Evolutionary conservation across 257 asterid species (phyloP), one percentile per base, ranked within the genome.

Genomic region (Scutellaria minor): DNA sequence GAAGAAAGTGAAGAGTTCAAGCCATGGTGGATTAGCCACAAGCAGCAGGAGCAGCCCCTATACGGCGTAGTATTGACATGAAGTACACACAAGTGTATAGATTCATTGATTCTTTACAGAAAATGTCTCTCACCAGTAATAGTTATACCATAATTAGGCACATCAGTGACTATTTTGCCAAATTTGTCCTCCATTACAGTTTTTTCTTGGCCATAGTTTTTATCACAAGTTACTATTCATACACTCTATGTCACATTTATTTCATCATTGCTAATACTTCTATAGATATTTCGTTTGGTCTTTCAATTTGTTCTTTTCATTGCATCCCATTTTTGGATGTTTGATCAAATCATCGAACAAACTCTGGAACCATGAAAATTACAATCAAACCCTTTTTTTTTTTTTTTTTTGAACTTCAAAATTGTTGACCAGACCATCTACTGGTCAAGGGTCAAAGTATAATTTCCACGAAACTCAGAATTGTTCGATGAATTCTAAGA

Each of bases 21-120:
- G 78, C 77, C 87, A n/a, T 88, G 96, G 95, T 89, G 91, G 97
- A 70, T 62, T 31, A 1, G 88, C 75, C 63, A 79, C 79, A 73
- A 80, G 77, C 68, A 68, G 69, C 50, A 81, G 76, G 81, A 76
- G 47, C 92, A 79, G 40, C 86, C 80, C 7, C 63, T 88, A 45
- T 77, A 85, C 76, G 88, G 88, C 68, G 70, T 86, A 13, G 80
- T 85, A 67, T 87, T 80, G 35, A 66, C 73, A 68, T 77, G 79
- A 68, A 57, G 15, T 24, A 70, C 53, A 51, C 62, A 56, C 62
- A 61, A 73, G 57, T 86, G 87, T 81, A 84, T 78, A 79, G 84
- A 82, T 82, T 82, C 84, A 71, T 86, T 84, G 70, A 83, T 79
- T 73, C 74, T 79, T 77, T 79, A 62, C 81, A 31, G 41, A 63